These are phyloP conservation scores for Aurinia saxatilis DNA, from an alignment of 345 rosid species.

Conservation along the genomic window DNA sequence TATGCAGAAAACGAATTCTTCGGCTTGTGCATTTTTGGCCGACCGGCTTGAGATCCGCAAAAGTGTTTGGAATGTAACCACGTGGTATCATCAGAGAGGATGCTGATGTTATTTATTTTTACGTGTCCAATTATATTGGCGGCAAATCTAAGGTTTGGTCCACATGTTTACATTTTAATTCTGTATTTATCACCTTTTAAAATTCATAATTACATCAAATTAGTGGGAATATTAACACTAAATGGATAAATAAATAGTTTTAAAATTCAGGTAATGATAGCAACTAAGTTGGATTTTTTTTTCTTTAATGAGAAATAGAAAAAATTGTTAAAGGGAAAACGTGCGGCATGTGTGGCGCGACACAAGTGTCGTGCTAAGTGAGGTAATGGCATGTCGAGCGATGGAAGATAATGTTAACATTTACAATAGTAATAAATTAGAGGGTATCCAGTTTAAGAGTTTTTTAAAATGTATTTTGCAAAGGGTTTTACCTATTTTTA, in stretches of 20 bases:
- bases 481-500: too few species aligned
- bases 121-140: conserved; percentile 14
- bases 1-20: background rate
- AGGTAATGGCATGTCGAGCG: background rate
- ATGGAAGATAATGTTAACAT: background rate
- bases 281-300: conserved; percentile 20
- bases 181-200: background rate
- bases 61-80: conserved; percentile 17
- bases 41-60: conserved; percentile 27
- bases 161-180: conserved; percentile 11
- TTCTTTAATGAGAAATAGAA: background rate
- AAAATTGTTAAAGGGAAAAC: background rate
- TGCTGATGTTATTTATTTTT: conserved; percentile 3
- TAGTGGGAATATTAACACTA: background rate
- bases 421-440: background rate
- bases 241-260: background rate
- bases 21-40: conserved; percentile 4
- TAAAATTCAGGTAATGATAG: conserved; percentile 2
- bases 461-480: background rate
- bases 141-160: conserved; percentile 27
- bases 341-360: conserved; percentile 19
- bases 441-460: background rate
- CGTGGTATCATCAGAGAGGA: conserved; percentile 19
- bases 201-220: background rate
- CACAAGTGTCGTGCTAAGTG: conserved; percentile 12